Conservation (phyloP, 495 filamentous ascomycete species). For the Glutinoglossum americanum region DNA sequence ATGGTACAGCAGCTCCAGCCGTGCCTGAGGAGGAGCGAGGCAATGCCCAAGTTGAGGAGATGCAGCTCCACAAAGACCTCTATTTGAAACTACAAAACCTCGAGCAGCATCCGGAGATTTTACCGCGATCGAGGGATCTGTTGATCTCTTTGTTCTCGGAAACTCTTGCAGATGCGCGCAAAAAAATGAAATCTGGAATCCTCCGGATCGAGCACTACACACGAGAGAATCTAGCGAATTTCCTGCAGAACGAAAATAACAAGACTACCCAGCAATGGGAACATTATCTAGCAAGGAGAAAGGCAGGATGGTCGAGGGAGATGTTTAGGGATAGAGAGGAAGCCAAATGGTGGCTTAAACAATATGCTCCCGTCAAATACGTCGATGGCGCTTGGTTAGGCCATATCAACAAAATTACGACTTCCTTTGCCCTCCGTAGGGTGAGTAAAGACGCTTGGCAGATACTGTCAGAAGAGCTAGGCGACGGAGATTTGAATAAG, state of each 20-base stretch:
- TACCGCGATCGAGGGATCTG: slow-evolving; percentile 13
- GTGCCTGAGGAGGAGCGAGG: not conserved
- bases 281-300: slow-evolving; percentile 16
- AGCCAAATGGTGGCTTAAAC: slow-evolving; percentile 20
- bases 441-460: slow-evolving; percentile 27
- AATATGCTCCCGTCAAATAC: slow-evolving; percentile 24
- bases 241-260: slow-evolving; percentile 15
- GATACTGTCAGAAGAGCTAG: slow-evolving; percentile 27
- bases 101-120: slow-evolving; percentile 16
- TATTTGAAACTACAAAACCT: slow-evolving; percentile 24
- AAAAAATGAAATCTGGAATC: slow-evolving; percentile 10
- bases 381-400: slow-evolving; percentile 31
- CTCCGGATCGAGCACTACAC: slow-evolving; percentile 18
- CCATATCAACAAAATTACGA: slow-evolving; percentile 23
- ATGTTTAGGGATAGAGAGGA: slow-evolving; percentile 15
- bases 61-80: slow-evolving; percentile 11
- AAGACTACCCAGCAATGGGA: slow-evolving; percentile 14
- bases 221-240: slow-evolving; percentile 11
- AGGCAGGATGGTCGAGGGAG: slow-evolving; percentile 20
- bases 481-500: slow-evolving; percentile 24
- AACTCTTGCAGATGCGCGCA: slow-evolving; percentile 10
- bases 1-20: not conserved
- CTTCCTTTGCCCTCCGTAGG: slow-evolving; percentile 16
- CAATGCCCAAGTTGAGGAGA: not conserved
- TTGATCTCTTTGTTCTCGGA: slow-evolving; percentile 17